Base-by-base conservation (phyloP, 2,329 filamentous ascomycete species). In the Sporothrix humicola region DNA sequence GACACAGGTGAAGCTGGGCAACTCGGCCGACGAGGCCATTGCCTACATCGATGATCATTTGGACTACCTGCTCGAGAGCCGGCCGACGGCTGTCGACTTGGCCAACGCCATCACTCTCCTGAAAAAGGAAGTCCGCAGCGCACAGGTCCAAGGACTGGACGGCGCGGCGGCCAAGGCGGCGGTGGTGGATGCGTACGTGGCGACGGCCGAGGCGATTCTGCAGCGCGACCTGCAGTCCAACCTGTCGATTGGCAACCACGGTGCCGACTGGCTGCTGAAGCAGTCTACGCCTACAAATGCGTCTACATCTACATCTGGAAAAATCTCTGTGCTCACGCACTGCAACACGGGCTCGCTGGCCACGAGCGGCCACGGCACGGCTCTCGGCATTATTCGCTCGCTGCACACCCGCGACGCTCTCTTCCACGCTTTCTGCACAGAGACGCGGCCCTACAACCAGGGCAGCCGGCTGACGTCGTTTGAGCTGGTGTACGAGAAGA, bases 301-400 rank as follows among this genome's bases (percentile, higher is more conserved):
- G 76, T 79, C 85, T 26, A 20, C n/a, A 20, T 79, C 85, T 26
- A 20, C n/a, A 20, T 31, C 54, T 3, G 54, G 3, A 80, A 79
- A 85, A 82, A 78, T 97, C 66, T 93, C 93, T n/a, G 91, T 99
- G 59, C 84, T 99, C 77, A 99, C 96, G 12, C 97, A 99, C 83
- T 99, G 96, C 86, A 99, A 99, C 82, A 99, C 96, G 26, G 96
- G 96, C 42, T 98, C 95, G 23, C 90, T 99, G 48, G 96, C 96
- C 37, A 99, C 96, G 1, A 97, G 96, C 17, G 96, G 96, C n/a
- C 97, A 98, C 80, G 96, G 96, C 70, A 99, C 96, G 12, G 96
- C 96, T 0, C 86, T 99, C 2, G 96, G 96, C 26, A 96, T 99
- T 69, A 94, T 99, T 77, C 93, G 96, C 73, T 93, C 93, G 4